Percentiles rank a stretch among this genome's conserved stretches.
Conservation (phyloP, 352 stramenopile genomes). For the Phytophthora aleatoria region DNA sequence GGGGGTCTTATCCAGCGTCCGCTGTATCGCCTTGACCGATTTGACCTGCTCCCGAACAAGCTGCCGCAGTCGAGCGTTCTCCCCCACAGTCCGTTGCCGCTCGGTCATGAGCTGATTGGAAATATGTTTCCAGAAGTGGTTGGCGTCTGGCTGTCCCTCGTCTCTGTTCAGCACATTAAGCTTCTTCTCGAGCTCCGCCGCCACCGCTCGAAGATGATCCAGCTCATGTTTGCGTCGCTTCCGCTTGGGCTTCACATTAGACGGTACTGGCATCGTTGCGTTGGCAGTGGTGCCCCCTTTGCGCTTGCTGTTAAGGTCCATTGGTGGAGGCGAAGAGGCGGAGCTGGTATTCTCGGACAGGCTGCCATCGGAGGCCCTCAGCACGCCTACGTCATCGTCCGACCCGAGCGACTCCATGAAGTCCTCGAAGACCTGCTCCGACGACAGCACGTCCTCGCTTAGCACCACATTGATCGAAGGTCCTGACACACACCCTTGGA, state of each 20-base stretch:
- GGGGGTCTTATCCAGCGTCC: conserved; percentile 37
- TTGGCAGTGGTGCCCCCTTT: conserved; percentile 1
- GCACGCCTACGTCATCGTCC: conserved; percentile 17
- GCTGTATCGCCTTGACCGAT: conserved; percentile 43
- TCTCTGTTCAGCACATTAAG: conserved; percentile 42
- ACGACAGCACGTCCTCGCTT: conserved; percentile 24
- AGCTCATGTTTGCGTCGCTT: conserved; percentile 63
- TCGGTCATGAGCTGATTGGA: conserved; percentile 50
- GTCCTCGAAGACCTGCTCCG: conserved; percentile 29
- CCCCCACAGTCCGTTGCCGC: conserved; percentile 43
- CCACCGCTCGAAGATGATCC: conserved; percentile 50
- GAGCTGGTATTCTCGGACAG: conserved; percentile 12
- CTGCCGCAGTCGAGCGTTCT: conserved; percentile 54
- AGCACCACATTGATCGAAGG: conserved; percentile 23
- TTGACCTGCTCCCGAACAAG: conserved; percentile 50
- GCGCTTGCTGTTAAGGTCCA: conserved; percentile 1
- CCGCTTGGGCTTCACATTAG: conserved; percentile 38
- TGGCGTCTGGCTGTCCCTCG: conserved; percentile 29
- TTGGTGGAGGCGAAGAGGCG: neutral
- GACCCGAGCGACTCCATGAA: conserved; percentile 36
- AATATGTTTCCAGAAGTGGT: conserved; percentile 53
- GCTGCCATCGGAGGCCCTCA: conserved; percentile 3
- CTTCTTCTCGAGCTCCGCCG: conserved; percentile 49
- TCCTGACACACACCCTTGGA: neutral
- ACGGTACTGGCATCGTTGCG: neutral